Evolutionary conservation across 2,329 filamentous ascomycete genomes (phyloP).

Genomic region (Chrysoporthe austroafricana): DNA sequence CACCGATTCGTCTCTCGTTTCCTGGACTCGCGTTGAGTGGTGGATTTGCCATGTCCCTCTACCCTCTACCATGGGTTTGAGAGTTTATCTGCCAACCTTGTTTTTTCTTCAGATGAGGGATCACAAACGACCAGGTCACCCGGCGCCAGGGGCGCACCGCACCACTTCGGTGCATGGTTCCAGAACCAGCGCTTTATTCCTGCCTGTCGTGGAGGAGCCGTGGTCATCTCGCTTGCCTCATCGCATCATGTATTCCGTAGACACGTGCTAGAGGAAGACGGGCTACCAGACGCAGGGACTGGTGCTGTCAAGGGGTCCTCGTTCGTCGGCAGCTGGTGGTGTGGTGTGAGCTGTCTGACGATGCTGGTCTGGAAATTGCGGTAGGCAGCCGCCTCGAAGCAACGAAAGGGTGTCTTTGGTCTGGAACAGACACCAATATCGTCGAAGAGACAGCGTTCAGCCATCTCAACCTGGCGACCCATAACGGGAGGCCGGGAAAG

Average conservation of each 20-base stretch:
- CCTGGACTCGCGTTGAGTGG: constrained; percentile 6
- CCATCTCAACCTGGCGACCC: no score
- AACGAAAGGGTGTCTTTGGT: background rate
- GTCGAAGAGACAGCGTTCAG: no score
- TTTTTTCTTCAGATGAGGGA: background rate
- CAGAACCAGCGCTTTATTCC: background rate
- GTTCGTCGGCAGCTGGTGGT: background rate
- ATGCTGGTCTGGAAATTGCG: background rate
- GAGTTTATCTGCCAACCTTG: background rate
- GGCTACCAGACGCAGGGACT: background rate
- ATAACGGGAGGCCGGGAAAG: no score
- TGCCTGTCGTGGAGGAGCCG: background rate
- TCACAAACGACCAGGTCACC: background rate
- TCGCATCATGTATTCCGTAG: no score
- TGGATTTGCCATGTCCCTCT: constrained; percentile 8
- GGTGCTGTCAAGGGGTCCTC: background rate
- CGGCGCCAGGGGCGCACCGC: background rate
- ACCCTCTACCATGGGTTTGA: background rate
- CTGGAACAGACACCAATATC: background rate
- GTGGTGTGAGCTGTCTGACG: background rate
- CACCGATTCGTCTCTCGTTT: background rate
- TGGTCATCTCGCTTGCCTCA: no score
- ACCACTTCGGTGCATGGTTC: background rate
- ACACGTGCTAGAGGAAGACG: background rate
- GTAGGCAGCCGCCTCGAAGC: no score